phyloP scores from a whole-genome alignment of 2,329 filamentous ascomycete species.

The Beauveria bassiana region DNA sequence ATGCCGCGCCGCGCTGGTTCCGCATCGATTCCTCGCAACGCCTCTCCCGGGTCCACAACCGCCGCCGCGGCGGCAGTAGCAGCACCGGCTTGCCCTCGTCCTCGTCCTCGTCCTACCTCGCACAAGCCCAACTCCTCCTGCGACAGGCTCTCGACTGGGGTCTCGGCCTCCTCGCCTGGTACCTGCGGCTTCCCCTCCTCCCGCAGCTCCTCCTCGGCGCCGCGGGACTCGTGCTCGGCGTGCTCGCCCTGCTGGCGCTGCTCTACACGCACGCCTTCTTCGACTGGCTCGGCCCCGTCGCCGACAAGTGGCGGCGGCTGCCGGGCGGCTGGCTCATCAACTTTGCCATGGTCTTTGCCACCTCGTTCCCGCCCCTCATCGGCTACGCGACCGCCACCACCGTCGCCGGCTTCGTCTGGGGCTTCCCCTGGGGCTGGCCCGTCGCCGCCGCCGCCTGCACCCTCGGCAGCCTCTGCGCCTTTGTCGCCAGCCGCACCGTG shows the following conservation, averaged over 20 bases:
- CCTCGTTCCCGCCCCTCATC: conserved; percentile 80
- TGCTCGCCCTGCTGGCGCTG: conserved; percentile 59
- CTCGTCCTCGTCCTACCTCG: neutral
- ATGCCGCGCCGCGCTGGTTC: conserved; percentile 32
- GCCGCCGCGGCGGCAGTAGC: neutral
- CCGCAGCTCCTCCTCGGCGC: conserved; percentile 54
- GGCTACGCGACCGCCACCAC: conserved; percentile 71
- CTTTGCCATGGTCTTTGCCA: conserved; percentile 65
- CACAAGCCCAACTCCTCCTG: neutral
- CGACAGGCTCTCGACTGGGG: conserved; percentile 13
- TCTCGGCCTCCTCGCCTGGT: conserved; percentile 39
- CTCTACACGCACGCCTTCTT: conserved; percentile 78
- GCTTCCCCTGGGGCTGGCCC: conserved; percentile 63
- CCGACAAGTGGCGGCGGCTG: conserved; percentile 68
- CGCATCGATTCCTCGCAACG: conserved; percentile 26
- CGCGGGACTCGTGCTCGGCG: conserved; percentile 41
- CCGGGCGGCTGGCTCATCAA: conserved; percentile 67
- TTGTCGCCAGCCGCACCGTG: conserved; percentile 71
- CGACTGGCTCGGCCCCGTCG: conserved; percentile 61
- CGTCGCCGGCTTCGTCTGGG: conserved; percentile 47
- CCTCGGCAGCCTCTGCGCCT: conserved; percentile 68
- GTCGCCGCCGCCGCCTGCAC: conserved; percentile 74
- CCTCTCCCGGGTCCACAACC: conserved; percentile 25
- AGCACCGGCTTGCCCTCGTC: neutral
- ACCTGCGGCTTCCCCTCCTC: conserved; percentile 46